Evolutionary conservation across 1,284 basidiomycete genomes (phyloP).

Genomic region (Rhodotorula sp.): DNA sequence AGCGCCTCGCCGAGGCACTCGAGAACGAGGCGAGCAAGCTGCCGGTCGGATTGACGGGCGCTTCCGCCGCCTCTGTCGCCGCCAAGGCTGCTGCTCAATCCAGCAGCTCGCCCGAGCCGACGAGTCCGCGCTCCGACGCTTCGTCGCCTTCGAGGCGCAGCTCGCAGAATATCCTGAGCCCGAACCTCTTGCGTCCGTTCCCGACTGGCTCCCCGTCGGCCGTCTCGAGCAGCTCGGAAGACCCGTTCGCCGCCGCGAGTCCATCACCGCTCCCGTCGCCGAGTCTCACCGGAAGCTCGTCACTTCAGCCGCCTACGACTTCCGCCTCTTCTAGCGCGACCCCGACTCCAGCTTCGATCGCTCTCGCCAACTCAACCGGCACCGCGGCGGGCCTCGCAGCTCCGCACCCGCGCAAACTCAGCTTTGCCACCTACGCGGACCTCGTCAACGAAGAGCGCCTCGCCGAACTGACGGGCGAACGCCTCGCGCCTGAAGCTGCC

Average conservation of each 20-base stretch:
- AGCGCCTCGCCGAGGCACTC: constrained; percentile 34
- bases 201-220: constrained; percentile 8
- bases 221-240: not conserved
- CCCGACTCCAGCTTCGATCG: not conserved
- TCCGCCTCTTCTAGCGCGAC: not conserved
- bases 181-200: constrained; percentile 16
- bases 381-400: not conserved
- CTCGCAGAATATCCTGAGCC: constrained; percentile 6
- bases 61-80: not conserved
- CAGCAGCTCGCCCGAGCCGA: not conserved
- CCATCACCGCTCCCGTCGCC: not conserved
- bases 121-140: not conserved
- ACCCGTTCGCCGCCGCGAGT: constrained; percentile 4
- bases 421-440: constrained; percentile 36
- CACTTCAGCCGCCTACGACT: constrained; percentile 5
- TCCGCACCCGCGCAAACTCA: constrained; percentile 27
- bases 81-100: not conserved
- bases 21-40: constrained; percentile 35
- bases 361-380: not conserved
- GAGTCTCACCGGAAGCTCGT: not conserved
- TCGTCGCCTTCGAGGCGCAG: not conserved
- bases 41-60: constrained; percentile 7
- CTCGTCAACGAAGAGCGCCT: constrained; percentile 41
- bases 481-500: not conserved
- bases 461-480: constrained; percentile 36